phyloP scores from a whole-genome alignment of 139 green algal genomes.

The Coccomyxa sp. region DNA sequence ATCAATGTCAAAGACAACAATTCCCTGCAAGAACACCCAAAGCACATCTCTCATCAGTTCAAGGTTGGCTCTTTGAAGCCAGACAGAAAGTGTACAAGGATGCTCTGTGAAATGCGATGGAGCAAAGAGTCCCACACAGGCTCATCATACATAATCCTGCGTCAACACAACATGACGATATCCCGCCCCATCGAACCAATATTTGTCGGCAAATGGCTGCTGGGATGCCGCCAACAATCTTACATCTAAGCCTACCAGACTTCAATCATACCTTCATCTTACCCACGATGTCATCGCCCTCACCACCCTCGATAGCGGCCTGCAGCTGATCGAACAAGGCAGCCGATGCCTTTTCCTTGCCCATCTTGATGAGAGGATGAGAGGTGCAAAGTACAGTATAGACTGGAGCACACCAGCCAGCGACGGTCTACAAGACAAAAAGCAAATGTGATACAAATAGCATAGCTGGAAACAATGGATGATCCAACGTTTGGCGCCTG shows the following conservation, averaged over 20 bases:
- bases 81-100: background rate
- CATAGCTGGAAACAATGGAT: background rate
- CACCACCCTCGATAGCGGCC: conserved; percentile 33
- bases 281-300: conserved; percentile 35
- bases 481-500: background rate
- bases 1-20: conserved; percentile 84
- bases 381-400: background rate
- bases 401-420: background rate
- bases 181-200: background rate
- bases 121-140: background rate
- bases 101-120: background rate
- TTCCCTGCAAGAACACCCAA: conserved; percentile 37
- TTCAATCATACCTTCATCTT: conserved; percentile 54
- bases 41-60: too few species aligned
- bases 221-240: too few species aligned
- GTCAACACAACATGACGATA: background rate
- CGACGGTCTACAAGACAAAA: too few species aligned
- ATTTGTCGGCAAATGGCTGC: background rate
- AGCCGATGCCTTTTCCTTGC: conserved; percentile 26
- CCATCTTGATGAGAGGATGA: background rate
- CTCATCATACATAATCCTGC: background rate
- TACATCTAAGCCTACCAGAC: too few species aligned
- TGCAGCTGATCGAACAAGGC: conserved; percentile 51
- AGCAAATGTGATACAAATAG: too few species aligned
- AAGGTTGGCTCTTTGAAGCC: background rate